phyloP scores from a whole-genome alignment of 208 protist species.

The Herpetomonas samuelpessoai region DNA sequence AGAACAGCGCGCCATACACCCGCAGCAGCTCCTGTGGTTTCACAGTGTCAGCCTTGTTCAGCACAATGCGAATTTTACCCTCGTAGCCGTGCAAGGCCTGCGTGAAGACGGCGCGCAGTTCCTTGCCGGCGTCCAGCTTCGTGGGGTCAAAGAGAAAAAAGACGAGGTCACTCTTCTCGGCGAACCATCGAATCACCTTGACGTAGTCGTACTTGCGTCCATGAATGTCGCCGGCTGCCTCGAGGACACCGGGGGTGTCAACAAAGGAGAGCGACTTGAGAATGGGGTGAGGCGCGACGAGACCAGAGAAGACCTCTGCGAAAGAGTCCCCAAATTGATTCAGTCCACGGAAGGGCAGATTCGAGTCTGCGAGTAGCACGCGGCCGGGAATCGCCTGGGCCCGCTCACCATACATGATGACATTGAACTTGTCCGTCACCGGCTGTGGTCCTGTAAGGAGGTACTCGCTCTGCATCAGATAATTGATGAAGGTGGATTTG shows the following conservation, averaged over 20 bases:
- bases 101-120: constrained; percentile 72
- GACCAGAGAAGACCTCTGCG: constrained; percentile 81
- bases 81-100: constrained; percentile 82
- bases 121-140: constrained; percentile 93
- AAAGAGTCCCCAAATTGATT: constrained; percentile 87
- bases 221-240: constrained; percentile 83
- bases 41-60: constrained; percentile 97
- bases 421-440: constrained; percentile 94
- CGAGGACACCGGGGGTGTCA: constrained; percentile 96
- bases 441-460: constrained; percentile 94
- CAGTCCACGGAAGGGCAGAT: constrained; percentile 90
- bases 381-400: constrained; percentile 83
- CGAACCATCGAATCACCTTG: constrained; percentile 92
- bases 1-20: constrained; percentile 97
- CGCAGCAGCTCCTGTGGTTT: constrained; percentile 94
- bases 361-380: constrained; percentile 77
- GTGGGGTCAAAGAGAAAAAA: constrained; percentile 98
- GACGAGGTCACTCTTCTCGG: constrained; percentile 93
- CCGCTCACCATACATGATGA: constrained; percentile 90
- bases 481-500: constrained; percentile 96
- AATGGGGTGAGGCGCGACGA: constrained; percentile 76
- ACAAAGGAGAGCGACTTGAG: constrained; percentile 93
- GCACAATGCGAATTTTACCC: constrained; percentile 95
- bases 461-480: constrained; percentile 80
- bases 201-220: constrained; percentile 71